A percentile compares a stretch with the other conserved stretches of the same genome.
Evolutionary conservation across 495 filamentous ascomycete species (phyloP).

Genomic region (Neurospora tetrasperma): DNA sequence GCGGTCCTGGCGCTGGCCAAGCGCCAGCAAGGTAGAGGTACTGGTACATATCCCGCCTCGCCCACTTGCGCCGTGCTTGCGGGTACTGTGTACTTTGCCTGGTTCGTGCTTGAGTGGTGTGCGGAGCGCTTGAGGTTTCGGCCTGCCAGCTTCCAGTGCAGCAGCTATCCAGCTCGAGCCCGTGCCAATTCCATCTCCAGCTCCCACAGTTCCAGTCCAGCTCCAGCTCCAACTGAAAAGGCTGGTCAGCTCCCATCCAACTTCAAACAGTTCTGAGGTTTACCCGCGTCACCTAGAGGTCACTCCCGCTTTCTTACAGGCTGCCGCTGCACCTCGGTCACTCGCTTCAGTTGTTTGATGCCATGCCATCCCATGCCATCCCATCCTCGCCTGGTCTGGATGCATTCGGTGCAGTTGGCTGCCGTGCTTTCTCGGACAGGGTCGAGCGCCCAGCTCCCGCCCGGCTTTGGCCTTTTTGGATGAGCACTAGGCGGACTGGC

Average conservation of each 20-base stretch:
- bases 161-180: not conserved
- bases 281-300: not conserved
- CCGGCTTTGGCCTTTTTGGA: not conserved
- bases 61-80: constrained; percentile 9
- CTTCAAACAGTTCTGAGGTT: not conserved
- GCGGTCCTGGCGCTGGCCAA: not conserved
- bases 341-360: not conserved
- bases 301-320: not conserved
- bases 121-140: not conserved
- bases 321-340: not conserved
- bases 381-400: constrained; percentile 1
- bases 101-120: not conserved
- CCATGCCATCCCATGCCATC: not conserved
- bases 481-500: not conserved
- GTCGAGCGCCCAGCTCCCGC: not conserved
- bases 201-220: not conserved
- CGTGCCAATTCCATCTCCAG: not conserved
- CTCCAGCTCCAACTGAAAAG: not conserved
- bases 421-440: not conserved
- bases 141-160: not conserved
- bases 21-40: constrained; percentile 4
- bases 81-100: constrained; percentile 14
- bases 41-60: constrained; percentile 8
- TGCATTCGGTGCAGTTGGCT: not conserved
- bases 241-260: not conserved